Conservation (phyloP, 2,329 filamentous ascomycete species). For the Colletotrichum sp. region DNA sequence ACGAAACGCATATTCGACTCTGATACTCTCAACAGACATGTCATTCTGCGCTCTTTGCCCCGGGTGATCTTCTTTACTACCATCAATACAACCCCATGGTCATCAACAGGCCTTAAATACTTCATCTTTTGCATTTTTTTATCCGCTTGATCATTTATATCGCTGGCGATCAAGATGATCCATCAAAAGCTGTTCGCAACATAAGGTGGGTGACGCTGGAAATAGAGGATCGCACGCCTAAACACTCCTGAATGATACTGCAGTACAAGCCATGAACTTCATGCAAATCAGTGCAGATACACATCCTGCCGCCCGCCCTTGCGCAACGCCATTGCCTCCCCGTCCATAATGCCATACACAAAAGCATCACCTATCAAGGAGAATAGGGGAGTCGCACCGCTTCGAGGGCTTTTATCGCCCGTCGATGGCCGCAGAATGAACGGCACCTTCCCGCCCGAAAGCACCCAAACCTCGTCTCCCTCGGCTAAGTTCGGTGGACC, state of each 20-base stretch:
- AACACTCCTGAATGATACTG: fast-evolving
- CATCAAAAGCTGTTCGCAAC: background rate
- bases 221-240: background rate
- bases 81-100: background rate
- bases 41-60: background rate
- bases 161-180: background rate
- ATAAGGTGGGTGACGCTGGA: fast-evolving
- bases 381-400: background rate
- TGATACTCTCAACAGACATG: background rate
- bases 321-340: background rate
- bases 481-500: background rate
- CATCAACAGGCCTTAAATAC: background rate
- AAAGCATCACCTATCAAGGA: background rate
- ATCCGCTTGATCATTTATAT: fast-evolving
- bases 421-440: background rate
- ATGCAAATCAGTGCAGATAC: background rate
- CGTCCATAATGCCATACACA: background rate
- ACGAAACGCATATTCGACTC: background rate
- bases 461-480: background rate
- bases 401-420: background rate
- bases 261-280: background rate
- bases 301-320: background rate
- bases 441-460: background rate
- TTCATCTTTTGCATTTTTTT: background rate
- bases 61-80: background rate